Conservation (phyloP, 768 basidiomycete species). For the Boletus pseudopeckii region DNA sequence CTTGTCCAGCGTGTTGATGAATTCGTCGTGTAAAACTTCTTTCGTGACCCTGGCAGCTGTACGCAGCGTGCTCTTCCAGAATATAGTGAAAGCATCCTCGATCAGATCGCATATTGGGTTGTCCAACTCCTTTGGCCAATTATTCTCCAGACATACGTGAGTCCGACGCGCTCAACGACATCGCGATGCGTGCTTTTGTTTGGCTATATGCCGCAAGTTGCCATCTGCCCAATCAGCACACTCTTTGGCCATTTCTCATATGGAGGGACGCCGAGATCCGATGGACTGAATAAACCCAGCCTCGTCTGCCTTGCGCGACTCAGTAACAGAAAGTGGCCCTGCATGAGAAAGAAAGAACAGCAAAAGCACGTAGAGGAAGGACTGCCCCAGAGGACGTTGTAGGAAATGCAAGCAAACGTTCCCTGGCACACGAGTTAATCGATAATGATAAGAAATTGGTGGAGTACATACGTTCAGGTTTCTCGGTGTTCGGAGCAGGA, state of each 20-base stretch:
- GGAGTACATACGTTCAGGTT: neutral
- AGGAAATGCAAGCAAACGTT: constrained; percentile 7
- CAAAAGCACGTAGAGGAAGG: constrained; percentile 15
- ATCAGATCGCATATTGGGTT: neutral
- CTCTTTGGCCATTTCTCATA: neutral
- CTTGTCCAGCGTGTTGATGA: too few relatives aligned
- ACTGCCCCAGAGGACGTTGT: constrained; percentile 7
- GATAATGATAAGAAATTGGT: accelerated
- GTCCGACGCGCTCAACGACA: too few relatives aligned
- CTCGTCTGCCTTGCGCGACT: neutral
- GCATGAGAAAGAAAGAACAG: constrained; percentile 14
- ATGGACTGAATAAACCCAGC: neutral
- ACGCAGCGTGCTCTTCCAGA: neutral
- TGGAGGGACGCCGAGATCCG: neutral
- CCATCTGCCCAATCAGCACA: neutral
- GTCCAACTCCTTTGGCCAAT: too few relatives aligned
- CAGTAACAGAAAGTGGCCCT: neutral
- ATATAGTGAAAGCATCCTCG: neutral
- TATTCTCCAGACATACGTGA: too few relatives aligned
- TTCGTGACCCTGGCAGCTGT: neutral
- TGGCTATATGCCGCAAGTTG: neutral
- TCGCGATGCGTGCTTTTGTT: neutral
- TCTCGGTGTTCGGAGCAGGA: neutral
- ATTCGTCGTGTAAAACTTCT: neutral
- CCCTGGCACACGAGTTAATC: neutral